Evolutionary conservation across 768 basidiomycete species (phyloP), one percentile per base, ranked within the genome.

Genomic region (Hortiboletus flavorubellus): DNA sequence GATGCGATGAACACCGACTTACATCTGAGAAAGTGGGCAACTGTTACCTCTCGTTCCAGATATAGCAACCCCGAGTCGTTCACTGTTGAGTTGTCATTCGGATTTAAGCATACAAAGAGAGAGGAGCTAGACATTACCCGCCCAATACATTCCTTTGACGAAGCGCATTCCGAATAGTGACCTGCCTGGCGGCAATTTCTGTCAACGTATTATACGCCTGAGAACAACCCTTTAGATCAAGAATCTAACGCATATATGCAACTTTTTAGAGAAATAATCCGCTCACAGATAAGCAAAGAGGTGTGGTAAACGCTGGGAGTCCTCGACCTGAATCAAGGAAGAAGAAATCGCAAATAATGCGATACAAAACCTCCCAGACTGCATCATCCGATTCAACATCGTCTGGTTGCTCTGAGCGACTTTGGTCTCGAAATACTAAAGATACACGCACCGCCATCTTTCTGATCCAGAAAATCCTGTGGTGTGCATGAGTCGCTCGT

Each of bases 161-260:
- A 21, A 87, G 69, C 45, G 72, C 75, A 18, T 69, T 65, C 46
- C 77, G 76, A 64, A 82, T 80, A n/a, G 52, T 64, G 16, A 65
- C 56, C 47, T 80, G 73, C 11, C 68, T 64, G 1, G 69, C 68
- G 10, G 78, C 75, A 9, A 74, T 74, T 50, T 84, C 84, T 12
- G 73, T 76, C 10, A 87, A 70, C 3, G 82, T 64, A 55, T 74
- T 76, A 67, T 80, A 85, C 11, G 79, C 77, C 85, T 86, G 51
- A 26, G 45, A 49, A 56, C 16, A 51, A n/a, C 53, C 55, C 26
- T 55, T 67, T 61, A 48, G 56, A 54, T 55, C 49, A 41, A 38
- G 26, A 46, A 55, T 15, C 11, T 16, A 44, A 44, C 60, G 69
- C 69, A 73, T 76, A 68, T 61, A 71, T 64, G 51, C 63, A 30